These are phyloP conservation scores for Monosporascus sp. DNA, from an alignment of 2,329 filamentous ascomycete species.

Conservation along the genomic window DNA sequence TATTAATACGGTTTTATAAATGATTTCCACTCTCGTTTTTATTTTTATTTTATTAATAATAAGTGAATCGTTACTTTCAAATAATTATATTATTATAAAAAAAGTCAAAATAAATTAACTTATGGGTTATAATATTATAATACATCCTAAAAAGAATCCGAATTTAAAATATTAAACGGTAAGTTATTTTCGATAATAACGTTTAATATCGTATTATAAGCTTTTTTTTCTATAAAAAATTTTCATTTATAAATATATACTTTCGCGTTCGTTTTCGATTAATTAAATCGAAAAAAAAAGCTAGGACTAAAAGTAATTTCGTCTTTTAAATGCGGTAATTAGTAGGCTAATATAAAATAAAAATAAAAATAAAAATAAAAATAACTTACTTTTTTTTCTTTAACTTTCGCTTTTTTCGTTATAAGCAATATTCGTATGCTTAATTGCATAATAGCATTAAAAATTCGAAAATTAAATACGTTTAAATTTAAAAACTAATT, in stretches of 20 bases:
- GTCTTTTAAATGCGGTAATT: not conserved
- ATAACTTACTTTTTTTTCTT: not conserved
- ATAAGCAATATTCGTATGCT: not conserved
- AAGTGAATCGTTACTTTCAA: not conserved
- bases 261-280: not conserved
- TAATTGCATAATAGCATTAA: not conserved
- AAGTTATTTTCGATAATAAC: not conserved
- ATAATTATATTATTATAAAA: not conserved
- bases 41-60: not conserved
- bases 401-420: not conserved
- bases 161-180: not conserved
- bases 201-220: not conserved
- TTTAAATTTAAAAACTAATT: too few relatives aligned
- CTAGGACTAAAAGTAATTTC: not conserved
- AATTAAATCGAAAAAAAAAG: not conserved
- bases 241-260: not conserved
- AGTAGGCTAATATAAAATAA: not conserved
- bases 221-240: not conserved
- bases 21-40: not conserved
- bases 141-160: not conserved
- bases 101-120: not conserved
- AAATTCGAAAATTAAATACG: not conserved
- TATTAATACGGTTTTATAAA: not conserved
- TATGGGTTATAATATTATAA: not conserved
- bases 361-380: not conserved